Conservation (phyloP, 306 rosid genomes). For the Inga leiocalycina region DNA sequence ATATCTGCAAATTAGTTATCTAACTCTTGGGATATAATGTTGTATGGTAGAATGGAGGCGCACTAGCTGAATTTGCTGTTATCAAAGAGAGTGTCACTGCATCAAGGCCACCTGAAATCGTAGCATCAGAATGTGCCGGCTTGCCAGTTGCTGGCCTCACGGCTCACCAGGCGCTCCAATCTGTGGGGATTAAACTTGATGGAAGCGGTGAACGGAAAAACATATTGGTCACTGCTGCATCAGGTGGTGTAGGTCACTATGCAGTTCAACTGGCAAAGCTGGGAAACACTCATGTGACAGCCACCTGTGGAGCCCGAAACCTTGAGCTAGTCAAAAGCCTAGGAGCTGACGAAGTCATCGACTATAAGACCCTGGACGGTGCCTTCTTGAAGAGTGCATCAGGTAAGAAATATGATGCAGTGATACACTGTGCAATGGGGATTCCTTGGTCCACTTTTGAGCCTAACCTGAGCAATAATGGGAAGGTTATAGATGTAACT, state of each 20-base stretch:
- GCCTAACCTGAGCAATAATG: conserved; percentile 58
- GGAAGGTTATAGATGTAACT: conserved; percentile 70
- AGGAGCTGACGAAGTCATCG: conserved; percentile 84
- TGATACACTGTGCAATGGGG: conserved; percentile 60
- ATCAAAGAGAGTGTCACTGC: conserved; percentile 54
- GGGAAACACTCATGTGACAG: conserved; percentile 77
- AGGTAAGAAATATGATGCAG: conserved; percentile 65
- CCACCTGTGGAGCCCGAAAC: conserved; percentile 89
- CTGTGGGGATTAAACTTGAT: conserved; percentile 56
- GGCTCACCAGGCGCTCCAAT: conserved; percentile 61
- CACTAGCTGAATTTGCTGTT: conserved; percentile 67
- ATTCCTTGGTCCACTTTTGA: conserved; percentile 77
- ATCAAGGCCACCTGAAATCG: conserved; percentile 52
- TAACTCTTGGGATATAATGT: background rate
- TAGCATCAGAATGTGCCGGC: conserved; percentile 60
- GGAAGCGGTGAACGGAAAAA: conserved; percentile 50
- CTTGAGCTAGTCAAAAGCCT: conserved; percentile 58
- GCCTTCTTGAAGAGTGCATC: conserved; percentile 72
- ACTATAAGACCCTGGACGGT: conserved; percentile 79
- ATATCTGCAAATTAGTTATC: background rate
- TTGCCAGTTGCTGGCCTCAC: conserved; percentile 72
- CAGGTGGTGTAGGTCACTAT: conserved; percentile 86
- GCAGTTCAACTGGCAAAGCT: conserved; percentile 87
- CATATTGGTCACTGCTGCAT: conserved; percentile 81
- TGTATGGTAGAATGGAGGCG: conserved; percentile 66